Base-by-base conservation (phyloP, 805 yeast genomes). In the Monosporozyma aquatica region DNA sequence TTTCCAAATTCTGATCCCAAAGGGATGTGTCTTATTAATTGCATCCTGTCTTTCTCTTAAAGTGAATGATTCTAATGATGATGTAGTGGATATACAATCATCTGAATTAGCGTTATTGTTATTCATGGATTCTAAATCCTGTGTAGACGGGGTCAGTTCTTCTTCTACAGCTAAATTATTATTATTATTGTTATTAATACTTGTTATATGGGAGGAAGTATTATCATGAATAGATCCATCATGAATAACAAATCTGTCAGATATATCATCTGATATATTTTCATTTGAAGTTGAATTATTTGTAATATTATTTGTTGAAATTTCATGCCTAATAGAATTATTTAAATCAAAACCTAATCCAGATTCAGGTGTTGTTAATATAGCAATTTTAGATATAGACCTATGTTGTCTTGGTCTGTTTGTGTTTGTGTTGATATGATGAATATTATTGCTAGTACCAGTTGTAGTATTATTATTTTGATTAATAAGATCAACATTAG, bases 1-100 rank as follows among this genome's bases (percentile, higher is more conserved):
- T 58, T 92, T 92, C 98, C 98, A 92, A 54, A 92, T 86, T 61
- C 95, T 82, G 37, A 92, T 90, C 72, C 98, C 98, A 56, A 92
- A 92, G 0, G 98, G 98, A 68, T 92, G 98, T 4, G 97, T 87
- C 41, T 84, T 80, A 58, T 92, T 92, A 58, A 92, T 92, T 13
- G 98, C 98, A 52, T 85, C 89, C 62, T 92, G 98, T 50, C 97
- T 78, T 52, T 89, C 95, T 46, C 92, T 72, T 42, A 90, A 70
- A 4, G 95, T 92, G 58, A 84, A 81, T 5, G 95, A 82, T 61
- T 90, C 97, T 22, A 76, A 58, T 0, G 95, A 78, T 1, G 73
- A 59, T 1, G 58, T 47, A 1, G 43, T 42, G 1, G 60, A 57
- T 2, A 38, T 38, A 24, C 40, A 41, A 5, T 74, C 65, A 21